Evolutionary conservation across 225 moss, liverwort and hornwort species (phyloP), one percentile per base, ranked within the genome.

Genomic region (Pseudoscleropodium purum): DNA sequence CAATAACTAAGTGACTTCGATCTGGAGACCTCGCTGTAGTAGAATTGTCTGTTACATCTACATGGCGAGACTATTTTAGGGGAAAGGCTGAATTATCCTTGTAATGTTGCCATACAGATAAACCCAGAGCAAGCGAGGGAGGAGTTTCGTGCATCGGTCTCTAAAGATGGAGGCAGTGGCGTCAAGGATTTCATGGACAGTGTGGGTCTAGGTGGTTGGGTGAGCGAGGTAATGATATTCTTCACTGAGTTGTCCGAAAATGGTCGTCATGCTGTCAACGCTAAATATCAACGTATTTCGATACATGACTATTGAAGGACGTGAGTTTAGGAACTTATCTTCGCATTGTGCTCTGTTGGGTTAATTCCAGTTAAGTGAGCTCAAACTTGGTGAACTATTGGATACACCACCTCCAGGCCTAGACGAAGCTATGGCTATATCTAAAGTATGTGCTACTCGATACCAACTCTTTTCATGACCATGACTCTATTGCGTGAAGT

Each of bases 161-260:
- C 93, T 56, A 97, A 95, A 88, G 94, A 95, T 85, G 95, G 97
- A 89, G 95, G 96, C 73, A 93, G 86, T 87, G 96, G 96, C 81
- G 97, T 97, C 19, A 96, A 97, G 84, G 97, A 95, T 90, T 97
- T 97, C 88, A 97, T 97, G 97, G 97, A 97, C 91, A 96, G 97
- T 84, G 95, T 97, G 94, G 97, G 97, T 80, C 93, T 97, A 85
- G 97, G 97, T 86, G 93, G 96, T 84, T 97, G 97, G 97, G 97
- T 97, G 90, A 94, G 95, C 88, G 96, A 97, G 96, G 97, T 97
- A 93, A 90, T 78, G 64, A 86, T 77, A 62, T 70, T 81, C 54
- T 23, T 59, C 63, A 74, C 36, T 29, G 75, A 88, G 34, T 76
- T 85, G 36, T 81, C 73, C 17, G 43, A 75, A 61, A 27, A 80